These are phyloP conservation scores for Yamadazyma takamatsuzukensis DNA, from an alignment of 805 yeast species.

Conservation along the genomic window DNA sequence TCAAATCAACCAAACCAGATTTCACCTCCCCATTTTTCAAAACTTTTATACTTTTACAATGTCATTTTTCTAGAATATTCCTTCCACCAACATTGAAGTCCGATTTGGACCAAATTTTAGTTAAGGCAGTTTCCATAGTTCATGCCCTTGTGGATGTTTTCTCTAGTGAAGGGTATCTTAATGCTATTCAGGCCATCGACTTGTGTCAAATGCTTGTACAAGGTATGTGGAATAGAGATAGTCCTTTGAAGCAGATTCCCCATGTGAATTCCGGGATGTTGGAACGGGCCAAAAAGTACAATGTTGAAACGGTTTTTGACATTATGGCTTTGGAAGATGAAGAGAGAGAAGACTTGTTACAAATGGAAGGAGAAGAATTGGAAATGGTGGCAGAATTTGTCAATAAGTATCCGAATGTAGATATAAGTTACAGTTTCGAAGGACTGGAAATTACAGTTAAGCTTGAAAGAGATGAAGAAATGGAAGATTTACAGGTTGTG, in stretches of 20 bases:
- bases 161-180: slow-evolving; percentile 75
- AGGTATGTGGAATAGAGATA: slow-evolving; percentile 78
- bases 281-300: slow-evolving; percentile 47
- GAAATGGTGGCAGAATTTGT: slow-evolving; percentile 80
- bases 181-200: slow-evolving; percentile 82
- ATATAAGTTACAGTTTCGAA: slow-evolving; percentile 54
- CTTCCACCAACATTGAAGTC: slow-evolving; percentile 55
- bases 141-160: slow-evolving; percentile 71
- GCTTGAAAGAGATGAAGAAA: slow-evolving; percentile 73
- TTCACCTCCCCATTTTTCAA: slow-evolving; percentile 60
- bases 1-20: slow-evolving; percentile 43
- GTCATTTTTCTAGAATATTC: slow-evolving; percentile 66
- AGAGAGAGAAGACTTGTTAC: slow-evolving; percentile 59
- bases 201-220: slow-evolving; percentile 84
- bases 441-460: slow-evolving; percentile 45
- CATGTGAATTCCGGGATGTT: slow-evolving; percentile 50
- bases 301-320: slow-evolving; percentile 75
- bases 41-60: slow-evolving; percentile 72
- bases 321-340: slow-evolving; percentile 79
- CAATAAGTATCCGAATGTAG: slow-evolving; percentile 85
- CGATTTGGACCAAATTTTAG: slow-evolving; percentile 56
- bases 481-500: slow-evolving; percentile 56
- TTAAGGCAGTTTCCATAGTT: slow-evolving; percentile 47
- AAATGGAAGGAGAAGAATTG: slow-evolving; percentile 48
- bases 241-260: slow-evolving; percentile 80